phyloP scores from a whole-genome alignment of 768 basidiomycete species.

The Lenzites betulinus region DNA sequence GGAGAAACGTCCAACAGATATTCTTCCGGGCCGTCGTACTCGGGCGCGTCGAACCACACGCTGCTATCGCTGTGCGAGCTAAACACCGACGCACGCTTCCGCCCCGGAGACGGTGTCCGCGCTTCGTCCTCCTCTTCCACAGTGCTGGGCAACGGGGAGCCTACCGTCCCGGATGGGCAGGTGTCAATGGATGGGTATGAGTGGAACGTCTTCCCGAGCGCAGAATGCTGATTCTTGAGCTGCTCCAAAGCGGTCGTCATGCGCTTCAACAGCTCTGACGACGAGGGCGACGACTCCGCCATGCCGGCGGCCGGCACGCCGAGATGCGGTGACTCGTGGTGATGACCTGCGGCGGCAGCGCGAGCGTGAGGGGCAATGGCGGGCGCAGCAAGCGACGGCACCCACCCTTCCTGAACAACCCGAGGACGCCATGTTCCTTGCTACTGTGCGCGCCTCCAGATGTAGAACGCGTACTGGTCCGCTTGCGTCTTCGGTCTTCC shows the following conservation, averaged over 20 bases:
- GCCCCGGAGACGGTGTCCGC: conserved; percentile 17
- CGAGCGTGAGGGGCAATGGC: background rate
- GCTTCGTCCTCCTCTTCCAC: conserved; percentile 48
- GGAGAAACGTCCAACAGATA: conserved; percentile 50
- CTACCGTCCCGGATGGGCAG: conserved; percentile 26
- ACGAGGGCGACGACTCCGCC: conserved; percentile 19
- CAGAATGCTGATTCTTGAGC: conserved; percentile 61
- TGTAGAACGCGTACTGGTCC: conserved; percentile 34
- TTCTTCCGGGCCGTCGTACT: conserved; percentile 67
- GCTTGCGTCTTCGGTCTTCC: conserved; percentile 41
- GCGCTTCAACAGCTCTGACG: conserved; percentile 38
- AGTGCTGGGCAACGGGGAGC: conserved; percentile 44
- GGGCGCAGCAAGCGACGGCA: conserved; percentile 1
- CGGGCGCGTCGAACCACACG: conserved; percentile 81
- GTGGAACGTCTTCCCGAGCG: conserved; percentile 41
- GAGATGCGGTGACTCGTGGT: conserved; percentile 18
- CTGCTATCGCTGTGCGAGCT: conserved; percentile 34
- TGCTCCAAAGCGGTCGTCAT: conserved; percentile 49
- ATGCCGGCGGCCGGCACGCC: conserved; percentile 9
- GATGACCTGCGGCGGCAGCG: conserved; percentile 11
- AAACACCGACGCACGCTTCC: conserved; percentile 26
- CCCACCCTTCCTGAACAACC: conserved; percentile 54
- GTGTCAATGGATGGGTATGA: conserved; percentile 26
- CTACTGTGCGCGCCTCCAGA: conserved; percentile 37
- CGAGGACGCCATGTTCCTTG: conserved; percentile 46